A percentile compares a stretch with the other conserved stretches of the same genome.
Conservation (phyloP, 768 basidiomycete genomes). For the Lentinula edodes region DNA sequence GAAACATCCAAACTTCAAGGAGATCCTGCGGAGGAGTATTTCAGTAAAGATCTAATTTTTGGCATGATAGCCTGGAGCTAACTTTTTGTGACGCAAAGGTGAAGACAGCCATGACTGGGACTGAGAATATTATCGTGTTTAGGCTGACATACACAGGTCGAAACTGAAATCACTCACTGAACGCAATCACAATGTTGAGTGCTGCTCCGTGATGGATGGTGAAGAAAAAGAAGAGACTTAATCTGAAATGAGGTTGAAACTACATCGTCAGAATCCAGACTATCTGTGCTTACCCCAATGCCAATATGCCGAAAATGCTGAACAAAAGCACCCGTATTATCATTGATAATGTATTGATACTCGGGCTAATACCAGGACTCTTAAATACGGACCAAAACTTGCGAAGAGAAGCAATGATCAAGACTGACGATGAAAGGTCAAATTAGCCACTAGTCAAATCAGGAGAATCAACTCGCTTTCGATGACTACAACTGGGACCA, state of each 20-base stretch:
- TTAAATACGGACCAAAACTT: not conserved
- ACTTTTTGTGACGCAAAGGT: conserved; percentile 4
- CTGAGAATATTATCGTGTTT: not conserved
- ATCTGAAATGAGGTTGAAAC: too few species aligned
- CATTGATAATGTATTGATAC: not conserved
- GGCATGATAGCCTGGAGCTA: not conserved
- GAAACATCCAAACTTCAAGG: conserved; percentile 2
- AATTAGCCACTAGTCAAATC: too few species aligned
- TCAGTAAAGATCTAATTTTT: not conserved
- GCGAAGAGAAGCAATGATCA: not conserved
- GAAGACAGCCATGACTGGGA: not conserved
- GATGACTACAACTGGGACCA: not conserved
- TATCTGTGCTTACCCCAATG: not conserved
- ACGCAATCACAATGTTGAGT: conserved; percentile 1
- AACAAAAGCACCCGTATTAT: conserved; percentile 1
- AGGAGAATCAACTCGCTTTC: not conserved
- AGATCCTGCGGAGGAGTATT: not conserved
- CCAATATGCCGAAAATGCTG: conserved; percentile 5
- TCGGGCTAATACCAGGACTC: not conserved
- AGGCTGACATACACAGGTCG: not conserved
- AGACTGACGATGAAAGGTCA: not conserved
- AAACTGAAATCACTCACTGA: not conserved
- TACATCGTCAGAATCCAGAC: too few species aligned
- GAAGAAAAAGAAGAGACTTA: conserved; percentile 1
- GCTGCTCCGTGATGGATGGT: conserved; percentile 6